Evolutionary conservation across 192 early-diverging fungal species (phyloP), one percentile per base, ranked within the genome.

Genomic region (Backusella liffmaniae): DNA sequence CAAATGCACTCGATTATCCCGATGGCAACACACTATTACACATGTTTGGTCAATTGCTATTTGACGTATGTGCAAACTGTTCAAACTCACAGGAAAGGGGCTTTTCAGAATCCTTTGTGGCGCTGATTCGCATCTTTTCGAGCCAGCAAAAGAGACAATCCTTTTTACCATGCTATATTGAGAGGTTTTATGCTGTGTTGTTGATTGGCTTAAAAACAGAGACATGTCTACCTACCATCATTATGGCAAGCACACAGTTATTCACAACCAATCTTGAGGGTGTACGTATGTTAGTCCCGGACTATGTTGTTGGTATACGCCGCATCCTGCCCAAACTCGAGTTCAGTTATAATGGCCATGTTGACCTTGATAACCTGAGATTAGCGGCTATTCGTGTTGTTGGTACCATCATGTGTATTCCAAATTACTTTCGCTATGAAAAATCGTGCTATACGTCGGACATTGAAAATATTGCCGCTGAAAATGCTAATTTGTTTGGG

Each of bases 41-140:
- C 72, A 94, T 95, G 91, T 94, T 95, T 88, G 93, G 92, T 1
- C 59, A 77, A 0, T 93, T 90, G 88, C 82, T 96, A 13, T 95
- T 95, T 88, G 90, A 92, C 36, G 91, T 90, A 0, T 86, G 68
- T 12, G 53, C 81, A 23, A 67, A 74, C 34, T 49, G 82, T 37
- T 32, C 42, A 2, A 76, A 80, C 53, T 74, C 70, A 29, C 78
- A 85, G 46, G 80, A 84, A 66, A 72, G 80, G 23, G 92, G 94
- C 10, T 84, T 86, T 59, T 88, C 92, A 1, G 88, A 89, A 59
- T 93, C 94, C 2, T 87, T 88, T 79, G 91, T 85, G 7, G 89
- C 90, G 8, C 80, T 95, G 0, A 94, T 94, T 73, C 82, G 87
- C n/a, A 94, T 95, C 32, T 93, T 95, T 73, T 87, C 87, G 69